These are phyloP conservation scores for Vanderwaltozyma tropicalis DNA, from an alignment of 805 yeast species.

Conservation along the genomic window DNA sequence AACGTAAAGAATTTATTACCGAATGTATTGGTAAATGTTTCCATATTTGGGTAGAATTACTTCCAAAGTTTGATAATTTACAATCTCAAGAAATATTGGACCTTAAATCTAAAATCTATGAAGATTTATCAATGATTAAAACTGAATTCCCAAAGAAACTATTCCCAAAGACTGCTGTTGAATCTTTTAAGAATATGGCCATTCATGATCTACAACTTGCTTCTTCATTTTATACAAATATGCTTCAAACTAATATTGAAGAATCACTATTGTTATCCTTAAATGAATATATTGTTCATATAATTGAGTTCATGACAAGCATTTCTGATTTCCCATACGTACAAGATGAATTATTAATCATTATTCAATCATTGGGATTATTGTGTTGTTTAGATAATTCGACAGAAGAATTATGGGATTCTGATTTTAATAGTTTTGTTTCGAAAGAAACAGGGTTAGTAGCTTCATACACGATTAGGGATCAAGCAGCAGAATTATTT, in stretches of 20 bases:
- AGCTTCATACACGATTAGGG: conserved; percentile 46
- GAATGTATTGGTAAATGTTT: conserved; percentile 13
- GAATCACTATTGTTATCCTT: conserved; percentile 5
- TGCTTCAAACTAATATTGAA: neutral
- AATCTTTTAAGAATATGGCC: conserved; percentile 7
- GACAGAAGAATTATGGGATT: conserved; percentile 38
- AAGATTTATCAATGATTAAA: conserved; percentile 15
- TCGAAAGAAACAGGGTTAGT: conserved; percentile 66
- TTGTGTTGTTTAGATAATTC: conserved; percentile 36
- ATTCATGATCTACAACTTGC: conserved; percentile 11
- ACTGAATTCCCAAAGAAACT: conserved; percentile 17
- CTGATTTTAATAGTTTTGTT: conserved; percentile 60
- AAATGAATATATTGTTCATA: conserved; percentile 15
- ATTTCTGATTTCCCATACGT: conserved; percentile 6
- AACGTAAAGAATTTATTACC: conserved; percentile 12
- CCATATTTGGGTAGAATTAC: conserved; percentile 6
- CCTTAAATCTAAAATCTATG: conserved; percentile 14
- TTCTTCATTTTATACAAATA: conserved; percentile 2
- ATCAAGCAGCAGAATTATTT: conserved; percentile 47
- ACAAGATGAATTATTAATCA: conserved; percentile 4
- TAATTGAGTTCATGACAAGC: conserved; percentile 15
- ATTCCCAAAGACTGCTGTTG: conserved; percentile 6
- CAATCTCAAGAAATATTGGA: conserved; percentile 3
- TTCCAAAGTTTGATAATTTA: conserved; percentile 4
- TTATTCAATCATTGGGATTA: conserved; percentile 27